Evolutionary conservation across 768 basidiomycete genomes (phyloP), one percentile per base, ranked within the genome.

Genomic region (Crepidotus variabilis): DNA sequence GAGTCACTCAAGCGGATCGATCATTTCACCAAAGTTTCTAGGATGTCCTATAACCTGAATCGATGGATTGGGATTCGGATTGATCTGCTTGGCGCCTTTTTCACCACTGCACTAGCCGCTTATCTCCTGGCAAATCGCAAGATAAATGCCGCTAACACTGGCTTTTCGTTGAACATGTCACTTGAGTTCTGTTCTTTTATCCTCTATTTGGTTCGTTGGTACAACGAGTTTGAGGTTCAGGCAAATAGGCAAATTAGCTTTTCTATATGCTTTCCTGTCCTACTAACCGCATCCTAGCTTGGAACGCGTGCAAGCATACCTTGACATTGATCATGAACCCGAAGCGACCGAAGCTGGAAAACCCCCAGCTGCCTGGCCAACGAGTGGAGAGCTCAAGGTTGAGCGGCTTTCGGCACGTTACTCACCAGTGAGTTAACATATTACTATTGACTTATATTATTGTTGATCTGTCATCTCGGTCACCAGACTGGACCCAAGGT

Each of bases 271-370:
- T n/a, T n/a, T n/a, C n/a, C n/a, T n/a, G n/a, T n/a, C n/a, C 75
- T 59, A 24, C 65, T 60, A 24, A 45, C 28, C 47, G 46, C 4
- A 33, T 4, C 13, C 7, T 36, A 78, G 78, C 62, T 63, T 78
- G 33, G 92, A 94, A 63, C 87, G 92, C 55, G 85, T 94, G 1
- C 80, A 87, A 54, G 87, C 67, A 1, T 87, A 84, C 63, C 66
- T 86, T 21, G 64, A 72, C 28, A 84, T 86, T 58, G 84, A 86
- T 39, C 81, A 83, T 54, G 85, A 87, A 63, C 75, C 75, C 4
- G 67, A 71, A 52, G 57, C 74, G 0, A 72, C 73, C 0, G 51
- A 64, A 14, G 58, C 64, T 2, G 79, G 80, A 32, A 65, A 67
- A 22, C 86, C 85, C 2, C 85, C 87, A 1, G 85, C 86, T 1